Conservation (phyloP, 2,329 filamentous ascomycete genomes). For the Cercospora nicotianae region DNA sequence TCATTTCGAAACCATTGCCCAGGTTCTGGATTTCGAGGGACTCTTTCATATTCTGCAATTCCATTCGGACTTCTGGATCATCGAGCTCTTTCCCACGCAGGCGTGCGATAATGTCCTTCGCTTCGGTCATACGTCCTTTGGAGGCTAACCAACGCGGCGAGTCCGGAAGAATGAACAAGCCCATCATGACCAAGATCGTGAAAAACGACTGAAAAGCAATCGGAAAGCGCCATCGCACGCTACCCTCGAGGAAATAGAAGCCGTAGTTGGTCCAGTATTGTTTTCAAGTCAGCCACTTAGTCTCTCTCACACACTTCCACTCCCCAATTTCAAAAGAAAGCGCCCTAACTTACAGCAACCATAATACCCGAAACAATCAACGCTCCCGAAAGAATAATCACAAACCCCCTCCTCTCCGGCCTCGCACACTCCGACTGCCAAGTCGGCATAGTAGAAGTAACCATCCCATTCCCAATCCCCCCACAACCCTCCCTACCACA, state of each 20-base stretch:
- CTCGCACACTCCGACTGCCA: conserved; percentile 58
- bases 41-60: conserved; percentile 44
- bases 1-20: conserved; percentile 15
- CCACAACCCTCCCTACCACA: conserved; percentile 54
- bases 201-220: conserved; percentile 56
- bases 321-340: not conserved
- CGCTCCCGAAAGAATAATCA: conserved; percentile 51
- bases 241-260: conserved; percentile 36
- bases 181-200: conserved; percentile 47
- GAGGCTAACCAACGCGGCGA: conserved; percentile 50
- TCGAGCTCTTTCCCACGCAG: conserved; percentile 52
- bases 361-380: conserved; percentile 59
- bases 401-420: conserved; percentile 47
- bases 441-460: conserved; percentile 56
- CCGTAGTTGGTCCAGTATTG: conserved; percentile 54
- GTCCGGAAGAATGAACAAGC: conserved; percentile 55
- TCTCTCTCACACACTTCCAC: conserved; percentile 48
- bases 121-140: conserved; percentile 48
- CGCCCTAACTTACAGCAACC: conserved; percentile 78
- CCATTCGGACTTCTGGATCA: conserved; percentile 56
- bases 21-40: conserved; percentile 15
- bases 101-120: conserved; percentile 52
- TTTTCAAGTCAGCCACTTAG: conserved; percentile 56
- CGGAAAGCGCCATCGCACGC: conserved; percentile 53
- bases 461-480: conserved; percentile 57